Evolutionary conservation across 148 eudicot species (phyloP).

Genomic region (Drosera capensis): DNA sequence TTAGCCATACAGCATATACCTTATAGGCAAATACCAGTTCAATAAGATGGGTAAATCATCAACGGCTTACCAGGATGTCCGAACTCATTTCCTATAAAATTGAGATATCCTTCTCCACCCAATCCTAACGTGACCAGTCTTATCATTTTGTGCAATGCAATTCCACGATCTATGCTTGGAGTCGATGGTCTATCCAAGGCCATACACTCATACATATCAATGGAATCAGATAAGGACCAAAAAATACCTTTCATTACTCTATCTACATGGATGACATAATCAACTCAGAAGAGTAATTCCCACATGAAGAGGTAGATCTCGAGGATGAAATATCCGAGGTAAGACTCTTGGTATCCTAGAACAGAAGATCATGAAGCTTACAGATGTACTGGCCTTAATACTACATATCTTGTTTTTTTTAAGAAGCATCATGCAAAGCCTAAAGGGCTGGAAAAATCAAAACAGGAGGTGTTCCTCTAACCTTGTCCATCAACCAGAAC

Average conservation of each 20-base stretch:
- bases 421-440: neutral
- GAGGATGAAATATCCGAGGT: neutral
- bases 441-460: neutral
- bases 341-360: neutral
- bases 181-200: conserved; percentile 94
- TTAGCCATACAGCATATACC: conserved; percentile 1
- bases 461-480: conserved; percentile 11
- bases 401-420: neutral
- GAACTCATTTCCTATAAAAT: conserved; percentile 99
- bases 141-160: conserved; percentile 97
- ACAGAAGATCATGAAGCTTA: neutral
- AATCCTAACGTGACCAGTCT: conserved; percentile 91
- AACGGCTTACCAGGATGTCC: conserved; percentile 82
- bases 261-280: neutral
- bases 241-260: neutral
- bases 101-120: conserved; percentile 97
- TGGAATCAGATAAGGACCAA: neutral
- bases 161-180: conserved; percentile 86
- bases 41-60: neutral
- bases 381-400: neutral
- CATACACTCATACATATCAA: conserved; percentile 98
- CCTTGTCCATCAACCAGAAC: conserved; percentile 99
- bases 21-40: too few relatives aligned
- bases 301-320: neutral
- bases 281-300: neutral